Percentiles rank a stretch among this genome's conserved stretches.
These are phyloP conservation scores for Syzygium malaccense DNA, from an alignment of 441 rosid genomes.

Conservation along the genomic window DNA sequence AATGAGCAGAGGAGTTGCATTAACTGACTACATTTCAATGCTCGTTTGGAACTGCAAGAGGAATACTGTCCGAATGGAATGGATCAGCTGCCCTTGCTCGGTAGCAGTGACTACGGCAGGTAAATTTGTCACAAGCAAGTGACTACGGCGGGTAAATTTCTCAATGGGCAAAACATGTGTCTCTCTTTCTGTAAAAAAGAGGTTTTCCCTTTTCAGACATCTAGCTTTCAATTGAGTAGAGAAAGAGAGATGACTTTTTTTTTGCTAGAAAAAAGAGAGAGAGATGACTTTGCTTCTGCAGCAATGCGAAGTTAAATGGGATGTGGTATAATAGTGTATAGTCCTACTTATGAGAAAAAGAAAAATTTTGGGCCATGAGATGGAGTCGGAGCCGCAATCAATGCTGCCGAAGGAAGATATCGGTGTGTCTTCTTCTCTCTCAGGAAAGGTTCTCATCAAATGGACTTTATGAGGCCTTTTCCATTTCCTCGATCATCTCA, in stretches of 20 bases:
- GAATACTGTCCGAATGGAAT: slow-evolving; percentile 18
- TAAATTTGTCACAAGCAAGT: slow-evolving; percentile 26
- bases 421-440: background rate
- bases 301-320: background rate
- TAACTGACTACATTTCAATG: slow-evolving; percentile 60
- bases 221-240: too few relatives aligned
- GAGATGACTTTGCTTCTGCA: background rate
- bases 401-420: background rate
- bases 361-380: background rate
- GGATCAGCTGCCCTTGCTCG: slow-evolving; percentile 38
- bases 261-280: too few relatives aligned
- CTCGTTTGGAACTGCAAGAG: slow-evolving; percentile 93
- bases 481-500: background rate
- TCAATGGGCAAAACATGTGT: slow-evolving; percentile 19
- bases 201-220: background rate
- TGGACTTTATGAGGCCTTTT: background rate
- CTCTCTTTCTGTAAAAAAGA: background rate
- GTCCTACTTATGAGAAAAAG: background rate
- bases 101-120: slow-evolving; percentile 7
- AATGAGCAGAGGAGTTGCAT: slow-evolving; percentile 50
- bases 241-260: background rate
- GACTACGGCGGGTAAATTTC: too few relatives aligned
- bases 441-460: background rate
- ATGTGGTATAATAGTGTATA: background rate
- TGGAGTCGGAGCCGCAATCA: background rate